Conservation (phyloP, 129 eudicot species). For the Flaveria ramosissima region DNA sequence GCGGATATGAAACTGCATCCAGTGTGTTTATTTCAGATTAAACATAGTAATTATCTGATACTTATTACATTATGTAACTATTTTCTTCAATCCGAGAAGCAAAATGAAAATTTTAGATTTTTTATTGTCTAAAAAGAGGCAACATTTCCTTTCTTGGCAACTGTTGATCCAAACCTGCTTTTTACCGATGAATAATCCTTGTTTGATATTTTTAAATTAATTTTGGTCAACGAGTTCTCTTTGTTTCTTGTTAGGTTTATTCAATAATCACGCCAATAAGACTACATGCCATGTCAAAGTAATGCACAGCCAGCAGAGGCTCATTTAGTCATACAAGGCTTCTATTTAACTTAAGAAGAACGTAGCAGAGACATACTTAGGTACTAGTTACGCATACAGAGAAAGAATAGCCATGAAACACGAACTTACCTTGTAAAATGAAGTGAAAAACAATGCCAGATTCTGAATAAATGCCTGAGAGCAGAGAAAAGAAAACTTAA, state of each 20-base stretch:
- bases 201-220: not conserved
- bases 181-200: not conserved
- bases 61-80: not conserved
- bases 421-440: constrained; percentile 78
- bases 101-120: not conserved
- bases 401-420: constrained; percentile 8
- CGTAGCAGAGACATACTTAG: constrained; percentile 6
- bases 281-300: constrained; percentile 1
- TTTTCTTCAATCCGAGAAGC: not conserved
- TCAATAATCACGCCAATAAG: not conserved
- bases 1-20: constrained; percentile 78
- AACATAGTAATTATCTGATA: not conserved
- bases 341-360: not conserved
- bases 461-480: constrained; percentile 98
- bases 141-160: not conserved
- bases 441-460: constrained; percentile 91
- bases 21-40: constrained; percentile 20
- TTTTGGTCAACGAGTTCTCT: not conserved
- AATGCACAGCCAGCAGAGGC: not conserved
- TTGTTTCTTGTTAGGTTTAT: not conserved
- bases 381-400: not conserved
- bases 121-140: not conserved
- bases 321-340: not conserved
- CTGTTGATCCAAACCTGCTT: constrained; percentile 9
- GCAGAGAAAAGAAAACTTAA: not conserved